phyloP scores from a whole-genome alignment of 2,329 filamentous ascomycete species.

The Hypoxylon sp. region DNA sequence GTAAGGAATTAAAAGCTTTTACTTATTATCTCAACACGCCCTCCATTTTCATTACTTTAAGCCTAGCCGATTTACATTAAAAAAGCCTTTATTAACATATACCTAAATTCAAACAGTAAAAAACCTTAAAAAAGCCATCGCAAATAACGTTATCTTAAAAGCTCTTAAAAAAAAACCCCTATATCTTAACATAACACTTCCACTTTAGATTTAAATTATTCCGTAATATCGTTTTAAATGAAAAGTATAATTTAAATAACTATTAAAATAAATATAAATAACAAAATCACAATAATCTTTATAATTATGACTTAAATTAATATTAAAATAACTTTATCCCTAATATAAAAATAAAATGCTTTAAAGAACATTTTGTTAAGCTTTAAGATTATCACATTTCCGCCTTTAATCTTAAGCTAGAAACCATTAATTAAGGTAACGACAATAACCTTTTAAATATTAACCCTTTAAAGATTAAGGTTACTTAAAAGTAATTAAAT shows the following conservation, averaged over 20 bases:
- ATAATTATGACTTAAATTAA: neutral
- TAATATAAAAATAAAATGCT: neutral
- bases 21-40: conserved; percentile 1
- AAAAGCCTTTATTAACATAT: conserved; percentile 6
- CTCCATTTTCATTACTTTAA: neutral
- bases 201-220: neutral
- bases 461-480: neutral
- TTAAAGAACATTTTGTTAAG: neutral
- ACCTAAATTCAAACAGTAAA: neutral
- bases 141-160: neutral
- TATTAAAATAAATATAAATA: neutral
- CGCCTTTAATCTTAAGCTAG: neutral
- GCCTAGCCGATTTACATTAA: neutral
- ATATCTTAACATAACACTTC: neutral
- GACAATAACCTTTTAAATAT: neutral
- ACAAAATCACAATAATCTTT: neutral
- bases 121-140: neutral
- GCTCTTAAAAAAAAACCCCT: neutral
- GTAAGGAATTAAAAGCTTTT: neutral
- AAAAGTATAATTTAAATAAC: neutral
- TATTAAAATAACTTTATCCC: neutral
- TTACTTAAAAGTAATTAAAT: conserved; percentile 9
- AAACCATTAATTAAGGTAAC: neutral
- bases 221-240: neutral
- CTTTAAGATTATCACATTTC: neutral